Evolutionary conservation across 257 asterid genomes (phyloP).

Genomic region (Scutellaria barbata): DNA sequence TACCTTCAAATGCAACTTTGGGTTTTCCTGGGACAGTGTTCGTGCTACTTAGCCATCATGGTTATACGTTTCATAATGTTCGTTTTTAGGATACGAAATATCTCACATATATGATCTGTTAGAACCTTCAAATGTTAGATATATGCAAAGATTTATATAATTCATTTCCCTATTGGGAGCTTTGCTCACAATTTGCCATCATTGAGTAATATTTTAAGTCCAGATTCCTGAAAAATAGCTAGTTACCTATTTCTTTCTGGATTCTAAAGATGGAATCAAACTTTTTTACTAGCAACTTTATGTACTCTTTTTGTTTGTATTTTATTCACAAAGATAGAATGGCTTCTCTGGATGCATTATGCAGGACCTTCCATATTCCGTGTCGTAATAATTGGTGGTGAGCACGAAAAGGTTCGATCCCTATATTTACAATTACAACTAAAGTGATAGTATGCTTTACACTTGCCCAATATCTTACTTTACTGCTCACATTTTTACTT

Average conservation of each 20-base stretch:
- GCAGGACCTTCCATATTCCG: slow-evolving; percentile 30
- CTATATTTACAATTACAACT: slow-evolving; percentile 33
- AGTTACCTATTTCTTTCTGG: slow-evolving; percentile 31
- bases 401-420: slow-evolving; percentile 36
- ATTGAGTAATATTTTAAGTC: slow-evolving; percentile 25
- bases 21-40: not conserved
- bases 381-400: slow-evolving; percentile 39
- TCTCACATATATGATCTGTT: too few relatives aligned
- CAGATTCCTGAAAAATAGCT: slow-evolving; percentile 28
- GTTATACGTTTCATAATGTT: too few relatives aligned
- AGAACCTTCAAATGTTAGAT: not conserved
- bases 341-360: slow-evolving; percentile 39
- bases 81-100: too few relatives aligned
- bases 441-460: slow-evolving; percentile 39
- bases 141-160: not conserved
- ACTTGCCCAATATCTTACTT: slow-evolving; percentile 33
- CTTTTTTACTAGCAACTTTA: slow-evolving; percentile 27
- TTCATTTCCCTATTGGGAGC: not conserved
- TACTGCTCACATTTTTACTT: slow-evolving; percentile 35
- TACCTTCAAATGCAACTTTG: not conserved
- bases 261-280: slow-evolving; percentile 37
- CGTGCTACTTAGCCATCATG: not conserved
- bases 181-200: slow-evolving; percentile 11
- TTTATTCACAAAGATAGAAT: slow-evolving; percentile 37
- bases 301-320: slow-evolving; percentile 28